Evolutionary conservation across 768 basidiomycete genomes (phyloP), one percentile per base, ranked within the genome.

Genomic region (Leccinum longicurvipes): DNA sequence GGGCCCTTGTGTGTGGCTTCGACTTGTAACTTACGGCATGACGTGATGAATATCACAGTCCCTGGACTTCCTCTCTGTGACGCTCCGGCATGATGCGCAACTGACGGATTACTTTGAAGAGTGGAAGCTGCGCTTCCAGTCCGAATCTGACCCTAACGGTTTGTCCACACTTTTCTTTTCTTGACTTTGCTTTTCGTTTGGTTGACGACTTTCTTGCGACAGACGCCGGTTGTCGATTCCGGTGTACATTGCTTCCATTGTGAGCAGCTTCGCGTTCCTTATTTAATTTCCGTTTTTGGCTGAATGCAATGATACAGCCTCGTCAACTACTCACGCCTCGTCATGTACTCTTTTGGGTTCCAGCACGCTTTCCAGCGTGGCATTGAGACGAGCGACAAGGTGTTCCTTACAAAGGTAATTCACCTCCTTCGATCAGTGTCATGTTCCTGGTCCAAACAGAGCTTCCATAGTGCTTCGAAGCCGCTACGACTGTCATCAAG

Each of bases 341-440:
- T 92, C 48, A 89, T 91, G 87, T 90, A 82, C 64, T 91, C 90
- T 0, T 91, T 92, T 62, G 89, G 87, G 5, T 91, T 91, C 73
- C 89, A 92, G 60, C 86, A 91, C 61, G 89, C 89, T 2, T 90
- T 82, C 69, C 81, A 85, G 60, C 81, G 86, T 8, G 87, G 88
- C 1, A 79, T 89, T 27, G 77, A 83, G 58, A 70, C 76, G 1
- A 79, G 78, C 2, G 87, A 90, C 67, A 70, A 82, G 17, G 64
- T 89, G 21, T 87, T 87, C 68, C 84, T 91, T 58, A 80, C 76
- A 53, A 86, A 84, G 77, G 89, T 86, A 19, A 53, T 1, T 51
- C 39, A 1, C 15, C 47, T 53, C 7, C 12, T 39, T 53, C 45
- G 10, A 12, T 12, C 36, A 5, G 17, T 29, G 7, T 28, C 19